Evolutionary conservation across 1,284 basidiomycete genomes (phyloP), one percentile per base, ranked within the genome.

Genomic region (Pisolithus thermaeus): DNA sequence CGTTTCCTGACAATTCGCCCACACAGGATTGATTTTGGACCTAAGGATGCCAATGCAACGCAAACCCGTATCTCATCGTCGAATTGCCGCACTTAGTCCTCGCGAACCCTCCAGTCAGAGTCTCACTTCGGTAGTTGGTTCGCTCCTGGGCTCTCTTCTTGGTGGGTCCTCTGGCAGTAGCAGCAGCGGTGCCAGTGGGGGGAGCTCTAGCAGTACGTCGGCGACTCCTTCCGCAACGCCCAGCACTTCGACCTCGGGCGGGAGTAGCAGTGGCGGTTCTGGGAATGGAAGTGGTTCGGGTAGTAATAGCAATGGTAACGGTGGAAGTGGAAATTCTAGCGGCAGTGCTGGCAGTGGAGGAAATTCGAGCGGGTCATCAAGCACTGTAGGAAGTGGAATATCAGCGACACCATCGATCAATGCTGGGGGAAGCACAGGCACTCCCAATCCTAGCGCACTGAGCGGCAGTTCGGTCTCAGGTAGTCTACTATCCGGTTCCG

Each of bases 271-370:
- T 23, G 48, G 52, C 11, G 28, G 49, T 16, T n/a, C 44, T 38
- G 50, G 44, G 12, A 49, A 44, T 14, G 46, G 53, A 5, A 56
- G 46, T 9, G 56, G 58, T 1, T 20, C 36, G 9, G 47, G 51
- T 37, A 47, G 52, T 11, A 46, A 47, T 7, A 49, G 54, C 22
- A 56, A 57, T 18, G 56, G 38, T 2, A 18, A 3, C 16, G 36
- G 27, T 20, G 27, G 22, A 7, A 41, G 32, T 3, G 35, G 32
- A 12, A 37, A 22, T 14, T 18, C 37, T 32, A 44, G 50, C 23
- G 11, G 20, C 18, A 45, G 50, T 9, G 9, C 9, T 25, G 44
- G 45, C 8, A 51, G 30, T 4, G 32, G 28, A 28, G 30, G 30
- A 18, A 46, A 44, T 11, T 38, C 22, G n/a, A 44, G 51, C 5